Base-by-base conservation (phyloP, 2,329 filamentous ascomycete species). In the Apiospora koreana region DNA sequence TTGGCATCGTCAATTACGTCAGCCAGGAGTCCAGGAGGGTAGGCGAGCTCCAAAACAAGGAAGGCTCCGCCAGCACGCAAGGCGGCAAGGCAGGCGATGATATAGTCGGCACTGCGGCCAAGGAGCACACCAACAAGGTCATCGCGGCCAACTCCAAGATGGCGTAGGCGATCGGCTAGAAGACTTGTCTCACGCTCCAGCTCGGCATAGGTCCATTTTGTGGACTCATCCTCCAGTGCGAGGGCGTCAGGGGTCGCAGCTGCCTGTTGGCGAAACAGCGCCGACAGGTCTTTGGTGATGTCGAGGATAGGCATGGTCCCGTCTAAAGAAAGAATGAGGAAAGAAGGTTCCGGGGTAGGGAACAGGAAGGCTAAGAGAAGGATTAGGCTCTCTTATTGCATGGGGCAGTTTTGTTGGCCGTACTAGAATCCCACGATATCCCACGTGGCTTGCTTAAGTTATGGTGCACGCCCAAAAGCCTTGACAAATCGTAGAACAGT, bases 61-160 rank as follows among this genome's bases (percentile, higher is more conserved):
- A 94, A 95, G 1, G 93, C 93, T 69, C 93, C 93, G 68, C 93
- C 93, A 2, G 93, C 93, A 71, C 92, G 89, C 48, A 95, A 86
- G n/a, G 92, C 89, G 35, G 93, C 93, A 68, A 95, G 84, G 77
- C 91, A 94, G 21, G 92, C 90, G 79, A 95, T 90, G 72, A 95
- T 91, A 80, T 95, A 94, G 81, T 94, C 88, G 66, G 92, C 92
- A 78, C 92, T 93, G 69, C 93, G 89, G 69, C 89, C 91, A 77
- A 95, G 86, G 68, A 95, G 86, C 54, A 95, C 90, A 68, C 93
- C 93, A 42, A 95, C 93, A 23, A 94, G 86, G 74, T 86, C 87
- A 80, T 95, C 92, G 71, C 92, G 90, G 70, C 89, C 87, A 69
- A 95, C 92, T 58, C 92, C 91, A 81, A 91, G 86, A 69, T 83